These are phyloP conservation scores for Triangularia verruculosa DNA, from an alignment of 2,329 filamentous ascomycete genomes.

Conservation along the genomic window DNA sequence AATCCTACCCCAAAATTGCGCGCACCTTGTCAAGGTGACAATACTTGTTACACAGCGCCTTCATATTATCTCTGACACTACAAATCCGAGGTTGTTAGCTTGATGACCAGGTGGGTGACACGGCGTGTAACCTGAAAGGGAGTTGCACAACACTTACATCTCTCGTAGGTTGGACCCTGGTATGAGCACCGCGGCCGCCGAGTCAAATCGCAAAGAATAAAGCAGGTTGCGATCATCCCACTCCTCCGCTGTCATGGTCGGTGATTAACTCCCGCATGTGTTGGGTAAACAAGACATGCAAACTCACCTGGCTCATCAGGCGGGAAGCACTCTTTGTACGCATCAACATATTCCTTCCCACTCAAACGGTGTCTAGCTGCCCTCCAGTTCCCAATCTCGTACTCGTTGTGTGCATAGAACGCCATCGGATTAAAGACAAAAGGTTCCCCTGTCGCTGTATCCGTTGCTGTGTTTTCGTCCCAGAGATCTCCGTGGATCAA, in stretches of 20 bases:
- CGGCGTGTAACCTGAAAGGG: too few species aligned
- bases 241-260: not conserved
- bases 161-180: not conserved
- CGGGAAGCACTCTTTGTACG: conserved; percentile 21
- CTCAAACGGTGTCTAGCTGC: conserved; percentile 27
- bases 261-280: not conserved
- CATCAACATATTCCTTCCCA: conserved; percentile 19
- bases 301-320: conserved; percentile 23
- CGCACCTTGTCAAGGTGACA: not conserved
- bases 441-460: conserved; percentile 29
- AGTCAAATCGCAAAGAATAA: not conserved
- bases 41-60: not conserved
- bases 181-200: not conserved
- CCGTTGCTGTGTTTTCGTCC: conserved; percentile 34
- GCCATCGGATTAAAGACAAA: conserved; percentile 35
- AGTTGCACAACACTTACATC: not conserved
- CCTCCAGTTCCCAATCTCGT: conserved; percentile 30
- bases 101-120: too few species aligned
- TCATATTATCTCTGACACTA: not conserved
- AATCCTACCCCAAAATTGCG: not conserved
- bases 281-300: not conserved
- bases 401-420: conserved; percentile 35
- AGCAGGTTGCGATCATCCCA: not conserved
- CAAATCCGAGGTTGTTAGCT: not conserved
- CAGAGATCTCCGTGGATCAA: conserved; percentile 36